Evolutionary conservation across 1,284 basidiomycete species (phyloP).

Genomic region (Agaricales sp.): DNA sequence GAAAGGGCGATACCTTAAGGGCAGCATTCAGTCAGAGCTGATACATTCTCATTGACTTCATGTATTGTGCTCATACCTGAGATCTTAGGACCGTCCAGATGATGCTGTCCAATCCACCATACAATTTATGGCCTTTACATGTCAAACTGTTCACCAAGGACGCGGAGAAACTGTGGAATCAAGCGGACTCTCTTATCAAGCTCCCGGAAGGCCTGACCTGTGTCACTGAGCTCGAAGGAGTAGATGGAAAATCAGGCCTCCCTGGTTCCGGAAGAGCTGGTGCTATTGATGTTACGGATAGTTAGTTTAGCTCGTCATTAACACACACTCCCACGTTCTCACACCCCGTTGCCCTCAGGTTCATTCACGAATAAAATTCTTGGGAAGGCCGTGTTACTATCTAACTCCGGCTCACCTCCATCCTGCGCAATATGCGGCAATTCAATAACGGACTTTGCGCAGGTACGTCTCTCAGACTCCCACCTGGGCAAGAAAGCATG

Average conservation of each 20-base stretch:
- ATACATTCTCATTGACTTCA: slow-evolving; percentile 1
- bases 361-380: slow-evolving; percentile 5
- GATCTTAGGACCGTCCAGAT: slow-evolving; percentile 33
- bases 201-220: slow-evolving; percentile 43
- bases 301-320: slow-evolving; percentile 25
- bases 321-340: not conserved
- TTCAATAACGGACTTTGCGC: slow-evolving; percentile 39
- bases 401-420: no score
- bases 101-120: slow-evolving; percentile 51
- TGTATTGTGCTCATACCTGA: slow-evolving; percentile 4
- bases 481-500: slow-evolving; percentile 46
- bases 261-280: slow-evolving; percentile 37
- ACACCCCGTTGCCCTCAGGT: slow-evolving; percentile 5
- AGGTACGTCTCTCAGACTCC: slow-evolving; percentile 32
- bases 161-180: slow-evolving; percentile 40
- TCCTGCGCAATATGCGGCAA: slow-evolving; percentile 12
- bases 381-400: no score
- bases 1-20: slow-evolving; percentile 25
- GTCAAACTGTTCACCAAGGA: slow-evolving; percentile 61
- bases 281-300: slow-evolving; percentile 58
- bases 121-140: slow-evolving; percentile 53
- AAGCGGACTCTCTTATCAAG: slow-evolving; percentile 14
- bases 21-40: slow-evolving; percentile 35
- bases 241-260: slow-evolving; percentile 52
- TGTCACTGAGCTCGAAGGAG: slow-evolving; percentile 57